Percentiles rank a stretch among this genome's conserved stretches.
Evolutionary conservation across 371 early-diverging fungal species (phyloP).

Genomic region (Smittium mucronatum): DNA sequence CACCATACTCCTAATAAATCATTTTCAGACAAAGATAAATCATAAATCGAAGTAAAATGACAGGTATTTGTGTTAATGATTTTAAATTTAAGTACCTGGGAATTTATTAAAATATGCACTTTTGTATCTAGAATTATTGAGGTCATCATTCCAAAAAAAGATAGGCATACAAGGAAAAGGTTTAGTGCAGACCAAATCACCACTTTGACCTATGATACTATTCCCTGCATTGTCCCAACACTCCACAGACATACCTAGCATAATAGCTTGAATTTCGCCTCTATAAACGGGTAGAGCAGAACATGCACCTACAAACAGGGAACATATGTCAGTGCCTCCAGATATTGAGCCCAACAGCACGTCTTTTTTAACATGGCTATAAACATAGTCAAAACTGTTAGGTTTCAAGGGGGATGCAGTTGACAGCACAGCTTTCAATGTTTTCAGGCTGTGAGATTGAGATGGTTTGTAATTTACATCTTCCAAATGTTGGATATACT

Average conservation of each 20-base stretch:
- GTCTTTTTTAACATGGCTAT: conserved; percentile 64
- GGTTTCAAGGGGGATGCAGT: conserved; percentile 92
- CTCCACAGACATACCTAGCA: conserved; percentile 88
- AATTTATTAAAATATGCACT: conserved; percentile 81
- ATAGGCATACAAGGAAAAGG: conserved; percentile 98
- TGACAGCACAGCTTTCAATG: conserved; percentile 71
- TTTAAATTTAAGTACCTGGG: no score
- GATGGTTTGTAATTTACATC: conserved; percentile 55
- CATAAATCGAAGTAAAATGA: background rate
- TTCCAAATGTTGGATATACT: conserved; percentile 83
- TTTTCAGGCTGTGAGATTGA: conserved; percentile 37
- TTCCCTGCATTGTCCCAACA: conserved; percentile 55
- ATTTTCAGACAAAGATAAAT: background rate
- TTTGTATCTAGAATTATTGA: conserved; percentile 54
- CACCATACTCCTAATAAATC: conserved; percentile 57
- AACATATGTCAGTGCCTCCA: conserved; percentile 94
- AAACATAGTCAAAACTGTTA: conserved; percentile 82
- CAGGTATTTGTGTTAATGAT: no score
- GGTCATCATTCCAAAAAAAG: conserved; percentile 70
- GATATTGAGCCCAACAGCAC: conserved; percentile 84
- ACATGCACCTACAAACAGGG: conserved; percentile 85
- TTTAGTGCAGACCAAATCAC: conserved; percentile 81
- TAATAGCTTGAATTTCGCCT: conserved; percentile 87
- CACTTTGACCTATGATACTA: conserved; percentile 58
- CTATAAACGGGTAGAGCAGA: conserved; percentile 76